phyloP scores from a whole-genome alignment of 2,329 filamentous ascomycete species.

The Dactylellina parvicollis region DNA sequence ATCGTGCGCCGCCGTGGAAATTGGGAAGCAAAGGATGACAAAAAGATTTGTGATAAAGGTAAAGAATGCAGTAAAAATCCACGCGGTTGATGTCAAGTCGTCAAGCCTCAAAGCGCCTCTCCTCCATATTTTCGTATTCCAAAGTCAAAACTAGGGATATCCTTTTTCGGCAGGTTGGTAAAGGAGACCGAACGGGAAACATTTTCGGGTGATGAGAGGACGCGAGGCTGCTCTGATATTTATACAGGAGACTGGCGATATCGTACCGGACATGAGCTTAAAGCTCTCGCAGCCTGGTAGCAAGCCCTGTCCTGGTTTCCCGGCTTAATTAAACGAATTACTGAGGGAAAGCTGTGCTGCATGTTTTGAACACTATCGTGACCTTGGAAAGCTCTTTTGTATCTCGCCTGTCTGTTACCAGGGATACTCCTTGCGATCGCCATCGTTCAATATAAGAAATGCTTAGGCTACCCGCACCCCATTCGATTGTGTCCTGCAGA shows the following conservation, averaged over 20 bases:
- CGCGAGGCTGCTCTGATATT: conserved; percentile 29
- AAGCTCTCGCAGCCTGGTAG: conserved; percentile 33
- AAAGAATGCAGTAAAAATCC: not conserved
- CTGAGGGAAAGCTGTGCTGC: conserved; percentile 44
- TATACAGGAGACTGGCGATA: conserved; percentile 33
- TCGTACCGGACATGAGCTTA: conserved; percentile 16
- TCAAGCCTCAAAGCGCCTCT: conserved; percentile 19
- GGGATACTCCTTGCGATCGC: conserved; percentile 54
- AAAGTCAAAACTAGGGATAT: not conserved
- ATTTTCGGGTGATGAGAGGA: not conserved
- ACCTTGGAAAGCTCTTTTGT: conserved; percentile 23
- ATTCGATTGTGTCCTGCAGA: conserved; percentile 11
- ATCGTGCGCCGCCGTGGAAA: conserved; percentile 30
- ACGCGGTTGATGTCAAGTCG: not conserved
- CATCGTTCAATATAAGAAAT: conserved; percentile 48
- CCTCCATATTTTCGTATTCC: conserved; percentile 9
- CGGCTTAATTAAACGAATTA: conserved; percentile 51
- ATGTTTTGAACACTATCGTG: conserved; percentile 48
- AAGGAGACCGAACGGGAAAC: not conserved
- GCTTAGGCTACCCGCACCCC: conserved; percentile 40
- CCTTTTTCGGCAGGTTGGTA: not conserved
- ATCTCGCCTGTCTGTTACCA: conserved; percentile 27
- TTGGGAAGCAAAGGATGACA: conserved; percentile 19
- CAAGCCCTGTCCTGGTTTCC: conserved; percentile 44
- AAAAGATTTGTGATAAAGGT: conserved; percentile 20